Base-by-base conservation (phyloP, 2,329 filamentous ascomycete species). In the Ceratocystis variospora region DNA sequence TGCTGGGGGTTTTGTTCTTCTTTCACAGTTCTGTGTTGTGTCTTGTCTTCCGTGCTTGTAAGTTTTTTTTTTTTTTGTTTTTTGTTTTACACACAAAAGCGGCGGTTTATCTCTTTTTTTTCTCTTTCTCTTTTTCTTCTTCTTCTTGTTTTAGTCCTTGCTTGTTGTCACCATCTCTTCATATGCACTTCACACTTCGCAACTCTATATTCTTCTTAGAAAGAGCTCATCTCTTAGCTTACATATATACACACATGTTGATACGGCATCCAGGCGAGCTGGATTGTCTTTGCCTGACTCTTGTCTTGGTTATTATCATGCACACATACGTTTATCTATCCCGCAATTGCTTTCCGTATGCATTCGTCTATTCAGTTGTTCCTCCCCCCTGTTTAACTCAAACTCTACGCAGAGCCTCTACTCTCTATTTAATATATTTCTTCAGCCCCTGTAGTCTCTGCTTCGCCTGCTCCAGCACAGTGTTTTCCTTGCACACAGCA, bases 401-500 rank as follows among this genome's bases (percentile, higher is more conserved):
- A 33, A 22, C n/a, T 33, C 50, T 46, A 28, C 33, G 19, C 45
- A 33, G 37, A n/a, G 19, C 15, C 31, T 12, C 45, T 25, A 6
- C 31, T 50, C 17, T 44, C 31, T 57, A 63, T 41, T 63, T 63
- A 25, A 90, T 88, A 71, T 87, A 90, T 77, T 86, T 85, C 79
- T 84, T 90, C 76, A 92, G 71, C 0, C 85, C 87, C 69, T 87
- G 80, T 71, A 94, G 76, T 68, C 88, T 79, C 74, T 88, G 83
- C 80, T 93, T 93, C 1, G 89, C 89, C 65, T 82, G 82, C 74
- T 92, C 88, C 25, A 94, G 76, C 46, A 97, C 85, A 55, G 89
- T 84, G 73, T 99, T 91, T 44, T 93, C 84, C 80, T 99, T 99
- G 79, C 94, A 99, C 1, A 99, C 91, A 0, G 94, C 94, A 74